These are phyloP conservation scores for Karstenula rhodostoma DNA, from an alignment of 2,329 filamentous ascomycete genomes.

Conservation along the genomic window DNA sequence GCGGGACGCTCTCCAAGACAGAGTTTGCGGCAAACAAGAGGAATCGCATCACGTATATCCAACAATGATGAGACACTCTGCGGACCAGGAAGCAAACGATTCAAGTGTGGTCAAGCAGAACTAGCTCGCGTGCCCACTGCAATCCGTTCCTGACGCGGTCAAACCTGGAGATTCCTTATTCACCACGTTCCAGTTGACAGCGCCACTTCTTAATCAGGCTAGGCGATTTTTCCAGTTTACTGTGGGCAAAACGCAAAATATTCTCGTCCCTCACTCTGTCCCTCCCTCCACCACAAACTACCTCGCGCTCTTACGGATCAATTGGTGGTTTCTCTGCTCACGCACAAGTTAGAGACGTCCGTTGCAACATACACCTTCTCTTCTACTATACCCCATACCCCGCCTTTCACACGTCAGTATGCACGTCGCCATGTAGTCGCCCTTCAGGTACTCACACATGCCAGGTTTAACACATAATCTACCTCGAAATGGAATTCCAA, in stretches of 20 bases:
- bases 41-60: not conserved
- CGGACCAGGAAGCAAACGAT: not conserved
- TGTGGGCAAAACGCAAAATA: slow-evolving; percentile 25
- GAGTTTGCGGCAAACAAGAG: slow-evolving; percentile 3
- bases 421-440: slow-evolving; percentile 16
- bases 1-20: not conserved
- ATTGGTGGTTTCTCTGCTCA: slow-evolving; percentile 22
- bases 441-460: slow-evolving; percentile 28
- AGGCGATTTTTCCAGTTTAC: slow-evolving; percentile 7
- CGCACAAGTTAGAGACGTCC: slow-evolving; percentile 19
- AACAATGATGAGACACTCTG: not conserved
- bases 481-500: slow-evolving; percentile 47
- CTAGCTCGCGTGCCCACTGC: not conserved
- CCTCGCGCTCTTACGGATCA: slow-evolving; percentile 19
- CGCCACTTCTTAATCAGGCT: slow-evolving; percentile 8
- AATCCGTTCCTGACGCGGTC: not conserved
- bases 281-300: slow-evolving; percentile 24
- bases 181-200: slow-evolving; percentile 8
- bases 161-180: not conserved
- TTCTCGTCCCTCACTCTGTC: slow-evolving; percentile 33
- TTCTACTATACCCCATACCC: slow-evolving; percentile 19
- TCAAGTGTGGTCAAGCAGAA: too few species aligned
- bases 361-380: slow-evolving; percentile 30
- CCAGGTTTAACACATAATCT: slow-evolving; percentile 33
- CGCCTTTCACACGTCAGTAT: slow-evolving; percentile 37